These are phyloP conservation scores for Tulasnella sp. DNA, from an alignment of 768 basidiomycete species.

Conservation along the genomic window DNA sequence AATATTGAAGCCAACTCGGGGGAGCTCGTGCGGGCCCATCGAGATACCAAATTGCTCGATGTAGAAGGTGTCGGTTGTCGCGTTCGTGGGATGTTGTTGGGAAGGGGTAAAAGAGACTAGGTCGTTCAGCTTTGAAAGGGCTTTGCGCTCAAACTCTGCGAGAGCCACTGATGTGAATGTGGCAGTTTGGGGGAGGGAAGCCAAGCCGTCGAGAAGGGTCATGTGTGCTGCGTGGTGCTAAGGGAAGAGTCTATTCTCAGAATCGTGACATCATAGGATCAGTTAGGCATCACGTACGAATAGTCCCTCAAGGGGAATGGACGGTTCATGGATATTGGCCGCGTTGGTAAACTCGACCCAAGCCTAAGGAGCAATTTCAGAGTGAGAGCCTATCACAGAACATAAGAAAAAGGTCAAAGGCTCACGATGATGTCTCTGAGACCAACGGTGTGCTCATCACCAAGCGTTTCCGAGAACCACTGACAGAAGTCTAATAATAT, in stretches of 20 bases:
- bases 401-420: conserved; percentile 1
- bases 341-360: conserved; percentile 86
- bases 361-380: conserved; percentile 43
- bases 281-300: conserved; percentile 16
- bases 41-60: conserved; percentile 70
- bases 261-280: not conserved
- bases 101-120: conserved; percentile 43
- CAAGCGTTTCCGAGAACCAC: conserved; percentile 62
- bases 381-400: conserved; percentile 1
- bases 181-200: conserved; percentile 64
- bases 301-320: not conserved
- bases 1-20: conserved; percentile 57
- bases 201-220: conserved; percentile 85
- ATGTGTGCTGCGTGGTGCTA: conserved; percentile 91
- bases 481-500: conserved; percentile 67
- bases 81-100: not conserved
- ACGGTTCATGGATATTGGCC: conserved; percentile 10
- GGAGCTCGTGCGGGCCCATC: conserved; percentile 43
- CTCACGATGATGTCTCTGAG: conserved; percentile 83
- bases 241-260: conserved; percentile 16
- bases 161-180: conserved; percentile 55
- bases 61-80: conserved; percentile 32
- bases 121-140: conserved; percentile 44
- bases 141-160: conserved; percentile 52
- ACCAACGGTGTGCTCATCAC: conserved; percentile 59